Evolutionary conservation across 1,284 basidiomycete genomes (phyloP).

Genomic region (Somion occarium): DNA sequence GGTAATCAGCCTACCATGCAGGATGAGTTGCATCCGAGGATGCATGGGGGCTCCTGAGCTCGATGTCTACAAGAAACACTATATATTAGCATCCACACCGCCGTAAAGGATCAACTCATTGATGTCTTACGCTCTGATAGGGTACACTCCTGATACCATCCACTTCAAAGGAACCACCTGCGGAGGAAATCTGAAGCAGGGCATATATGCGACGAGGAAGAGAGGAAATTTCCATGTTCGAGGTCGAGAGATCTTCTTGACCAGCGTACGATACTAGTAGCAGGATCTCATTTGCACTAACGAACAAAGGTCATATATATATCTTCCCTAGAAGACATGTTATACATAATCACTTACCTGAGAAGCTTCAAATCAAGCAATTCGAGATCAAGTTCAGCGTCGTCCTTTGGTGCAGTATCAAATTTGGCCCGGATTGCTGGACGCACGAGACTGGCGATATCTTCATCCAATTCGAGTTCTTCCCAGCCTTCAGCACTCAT

Average conservation of each 20-base stretch:
- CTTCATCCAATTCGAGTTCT: slow-evolving; percentile 49
- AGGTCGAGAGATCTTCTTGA: slow-evolving; percentile 36
- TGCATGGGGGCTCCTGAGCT: slow-evolving; percentile 63
- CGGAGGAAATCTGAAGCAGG: slow-evolving; percentile 43
- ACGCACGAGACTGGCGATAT: slow-evolving; percentile 41
- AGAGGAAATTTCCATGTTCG: slow-evolving; percentile 36
- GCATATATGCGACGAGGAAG: slow-evolving; percentile 59
- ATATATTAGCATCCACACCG: slow-evolving; percentile 4
- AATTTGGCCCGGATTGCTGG: slow-evolving; percentile 41
- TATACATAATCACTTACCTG: slow-evolving; percentile 34
- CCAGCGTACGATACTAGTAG: slow-evolving; percentile 67
- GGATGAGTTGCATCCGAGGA: slow-evolving; percentile 58
- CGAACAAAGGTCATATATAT: slow-evolving; percentile 8
- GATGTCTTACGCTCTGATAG: slow-evolving; percentile 64
- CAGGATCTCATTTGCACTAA: slow-evolving; percentile 34
- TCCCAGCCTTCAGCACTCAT: slow-evolving; percentile 65
- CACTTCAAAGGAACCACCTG: slow-evolving; percentile 39
- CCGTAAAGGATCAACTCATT: not conserved
- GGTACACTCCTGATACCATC: slow-evolving; percentile 54
- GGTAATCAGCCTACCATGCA: slow-evolving; percentile 49
- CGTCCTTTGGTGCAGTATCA: slow-evolving; percentile 31
- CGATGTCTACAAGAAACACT: slow-evolving; percentile 42
- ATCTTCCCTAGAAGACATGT: not conserved
- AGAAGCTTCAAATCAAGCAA: slow-evolving; percentile 63
- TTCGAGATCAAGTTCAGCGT: slow-evolving; percentile 57